Evolutionary conservation across 2,329 filamentous ascomycete species (phyloP).

Genomic region (Dactylellina cionopaga): DNA sequence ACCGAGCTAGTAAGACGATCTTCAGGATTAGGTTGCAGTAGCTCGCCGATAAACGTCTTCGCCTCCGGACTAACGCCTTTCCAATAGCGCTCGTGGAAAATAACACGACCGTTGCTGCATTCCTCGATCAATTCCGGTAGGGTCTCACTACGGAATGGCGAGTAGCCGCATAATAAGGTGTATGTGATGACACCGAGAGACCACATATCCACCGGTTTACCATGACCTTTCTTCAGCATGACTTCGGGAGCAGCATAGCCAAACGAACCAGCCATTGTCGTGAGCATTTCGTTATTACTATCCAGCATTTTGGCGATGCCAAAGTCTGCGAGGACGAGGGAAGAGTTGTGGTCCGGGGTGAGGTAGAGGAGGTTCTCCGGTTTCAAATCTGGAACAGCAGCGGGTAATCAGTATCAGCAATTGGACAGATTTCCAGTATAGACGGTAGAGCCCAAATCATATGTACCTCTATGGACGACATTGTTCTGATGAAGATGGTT

Average conservation of each 20-base stretch:
- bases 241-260: conserved; percentile 97
- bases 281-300: conserved; percentile 87
- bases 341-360: conserved; percentile 78
- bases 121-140: conserved; percentile 93
- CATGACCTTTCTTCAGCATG: conserved; percentile 96
- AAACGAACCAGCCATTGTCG: conserved; percentile 98
- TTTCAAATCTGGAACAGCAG: conserved; percentile 78
- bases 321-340: conserved; percentile 94
- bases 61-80: conserved; percentile 94
- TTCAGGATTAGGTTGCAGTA: conserved; percentile 81
- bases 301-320: conserved; percentile 99
- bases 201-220: conserved; percentile 99
- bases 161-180: conserved; percentile 96
- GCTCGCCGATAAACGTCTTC: conserved; percentile 87
- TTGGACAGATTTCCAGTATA: conserved; percentile 23
- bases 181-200: conserved; percentile 98
- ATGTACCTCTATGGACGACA: conserved; percentile 88
- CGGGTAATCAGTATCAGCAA: not conserved
- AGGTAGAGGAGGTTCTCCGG: conserved; percentile 97
- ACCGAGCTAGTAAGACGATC: conserved; percentile 81
- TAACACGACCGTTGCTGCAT: conserved; percentile 81
- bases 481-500: conserved; percentile 94
- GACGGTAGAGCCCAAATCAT: not conserved
- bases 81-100: conserved; percentile 99
- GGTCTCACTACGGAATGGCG: conserved; percentile 95